phyloP scores from a whole-genome alignment of 768 basidiomycete genomes.

The Boletus sp. region DNA sequence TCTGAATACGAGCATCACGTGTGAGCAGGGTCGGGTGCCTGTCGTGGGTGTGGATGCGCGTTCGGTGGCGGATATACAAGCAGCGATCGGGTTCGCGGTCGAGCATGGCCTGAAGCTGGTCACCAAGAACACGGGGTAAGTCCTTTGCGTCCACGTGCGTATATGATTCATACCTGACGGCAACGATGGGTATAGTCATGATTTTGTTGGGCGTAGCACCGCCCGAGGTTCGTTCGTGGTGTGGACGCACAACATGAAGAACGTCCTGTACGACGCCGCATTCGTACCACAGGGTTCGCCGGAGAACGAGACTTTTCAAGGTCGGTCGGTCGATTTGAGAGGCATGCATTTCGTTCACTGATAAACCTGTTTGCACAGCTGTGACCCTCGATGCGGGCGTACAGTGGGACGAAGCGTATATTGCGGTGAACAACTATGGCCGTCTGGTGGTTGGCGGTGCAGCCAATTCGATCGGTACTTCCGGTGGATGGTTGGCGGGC shows the following conservation, averaged over 20 bases:
- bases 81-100: slow-evolving; percentile 21
- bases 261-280: slow-evolving; percentile 31
- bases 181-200: slow-evolving; percentile 27
- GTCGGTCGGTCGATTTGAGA: not conserved
- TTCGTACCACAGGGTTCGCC: slow-evolving; percentile 25
- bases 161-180: not conserved
- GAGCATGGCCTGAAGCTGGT: slow-evolving; percentile 16
- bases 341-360: not conserved
- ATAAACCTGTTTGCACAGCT: not conserved
- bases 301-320: not conserved
- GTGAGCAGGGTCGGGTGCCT: slow-evolving; percentile 22
- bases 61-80: slow-evolving; percentile 19
- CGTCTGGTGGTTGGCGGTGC: not conserved
- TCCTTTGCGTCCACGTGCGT: not conserved
- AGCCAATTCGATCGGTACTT: not conserved
- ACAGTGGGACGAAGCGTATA: not conserved
- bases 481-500: not conserved
- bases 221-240: slow-evolving; percentile 34
- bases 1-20: slow-evolving; percentile 32
- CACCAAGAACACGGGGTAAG: slow-evolving; percentile 26
- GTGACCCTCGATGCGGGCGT: not conserved
- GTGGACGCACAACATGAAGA: slow-evolving; percentile 41
- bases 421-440: not conserved
- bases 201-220: slow-evolving; percentile 39
- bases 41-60: slow-evolving; percentile 22